Conservation (phyloP, 768 basidiomycete species). For the Serendipita indica region DNA sequence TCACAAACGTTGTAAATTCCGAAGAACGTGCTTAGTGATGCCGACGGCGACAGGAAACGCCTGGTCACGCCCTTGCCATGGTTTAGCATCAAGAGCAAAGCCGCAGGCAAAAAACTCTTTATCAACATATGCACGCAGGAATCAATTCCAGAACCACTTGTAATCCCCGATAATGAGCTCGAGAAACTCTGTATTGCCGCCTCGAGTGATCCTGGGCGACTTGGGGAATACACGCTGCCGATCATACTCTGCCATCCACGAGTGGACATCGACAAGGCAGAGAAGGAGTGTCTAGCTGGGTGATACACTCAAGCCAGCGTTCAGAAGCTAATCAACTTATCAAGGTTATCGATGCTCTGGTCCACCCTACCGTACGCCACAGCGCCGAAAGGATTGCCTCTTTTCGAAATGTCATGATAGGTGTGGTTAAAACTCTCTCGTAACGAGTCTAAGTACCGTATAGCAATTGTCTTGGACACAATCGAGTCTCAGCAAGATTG, state of each 20-base stretch:
- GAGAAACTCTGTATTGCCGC: conserved; percentile 32
- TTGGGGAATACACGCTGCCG: conserved; percentile 44
- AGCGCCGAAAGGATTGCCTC: neutral
- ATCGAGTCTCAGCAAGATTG: neutral
- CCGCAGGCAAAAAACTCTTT: conserved; percentile 48
- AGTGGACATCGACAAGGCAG: conserved; percentile 45
- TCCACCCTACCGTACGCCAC: neutral
- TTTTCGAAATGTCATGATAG: neutral
- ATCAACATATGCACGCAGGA: conserved; percentile 59
- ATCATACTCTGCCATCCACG: conserved; percentile 52
- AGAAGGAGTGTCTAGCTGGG: neutral
- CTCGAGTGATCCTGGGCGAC: conserved; percentile 24
- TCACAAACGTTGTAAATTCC: conserved; percentile 11
- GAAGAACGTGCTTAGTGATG: conserved; percentile 16
- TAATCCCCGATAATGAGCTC: conserved; percentile 44
- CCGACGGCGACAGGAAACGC: conserved; percentile 9
- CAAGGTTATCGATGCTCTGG: neutral
- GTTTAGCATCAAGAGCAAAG: conserved; percentile 15
- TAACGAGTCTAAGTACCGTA: neutral
- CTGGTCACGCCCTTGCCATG: conserved; percentile 20
- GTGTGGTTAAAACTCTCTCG: neutral
- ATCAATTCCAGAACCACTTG: conserved; percentile 51
- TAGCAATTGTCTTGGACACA: neutral
- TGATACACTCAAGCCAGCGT: neutral
- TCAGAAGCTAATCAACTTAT: neutral